Percentiles rank a stretch among this genome's conserved stretches.
phyloP scores from a whole-genome alignment of 2,329 filamentous ascomycete genomes.

The Apiospora aurea region DNA sequence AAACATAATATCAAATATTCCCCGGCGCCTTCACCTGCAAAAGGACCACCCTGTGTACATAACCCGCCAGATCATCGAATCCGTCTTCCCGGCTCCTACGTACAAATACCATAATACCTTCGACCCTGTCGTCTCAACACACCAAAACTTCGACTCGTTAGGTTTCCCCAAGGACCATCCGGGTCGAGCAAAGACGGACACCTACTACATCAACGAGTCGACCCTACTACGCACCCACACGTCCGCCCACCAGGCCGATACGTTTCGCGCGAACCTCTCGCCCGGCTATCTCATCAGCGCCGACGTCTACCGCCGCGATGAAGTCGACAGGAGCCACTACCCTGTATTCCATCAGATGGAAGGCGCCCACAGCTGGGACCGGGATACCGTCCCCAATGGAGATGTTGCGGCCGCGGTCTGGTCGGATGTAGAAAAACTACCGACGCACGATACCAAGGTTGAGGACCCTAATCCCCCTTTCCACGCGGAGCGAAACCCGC shows the following conservation, averaged over 20 bases:
- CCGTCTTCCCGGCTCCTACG: constrained; percentile 76
- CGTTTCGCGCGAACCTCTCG: constrained; percentile 75
- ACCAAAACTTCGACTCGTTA: constrained; percentile 96
- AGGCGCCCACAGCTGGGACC: constrained; percentile 88
- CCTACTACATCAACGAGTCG: constrained; percentile 89
- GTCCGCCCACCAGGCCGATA: constrained; percentile 87
- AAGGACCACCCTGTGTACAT: constrained; percentile 89
- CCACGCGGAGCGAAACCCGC: constrained; percentile 80
- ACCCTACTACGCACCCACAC: constrained; percentile 93
- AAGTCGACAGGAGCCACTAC: constrained; percentile 93
- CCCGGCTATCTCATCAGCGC: constrained; percentile 90
- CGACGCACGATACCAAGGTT: constrained; percentile 76
- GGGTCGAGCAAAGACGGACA: constrained; percentile 86
- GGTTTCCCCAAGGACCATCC: constrained; percentile 90
- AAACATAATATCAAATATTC: constrained; percentile 76
- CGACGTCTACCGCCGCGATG: constrained; percentile 94
- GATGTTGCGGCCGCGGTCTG: constrained; percentile 71
- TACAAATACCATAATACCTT: constrained; percentile 81
- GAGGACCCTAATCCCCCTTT: constrained; percentile 84
- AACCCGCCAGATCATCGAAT: constrained; percentile 91
- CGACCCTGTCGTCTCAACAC: constrained; percentile 82
- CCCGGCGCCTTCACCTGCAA: constrained; percentile 86
- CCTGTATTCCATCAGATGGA: constrained; percentile 99
- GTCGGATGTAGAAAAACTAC: constrained; percentile 74
- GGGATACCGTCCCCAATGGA: constrained; percentile 61